A percentile compares a stretch with the other conserved stretches of the same genome.
Evolutionary conservation across 257 asterid species (phyloP).

Genomic region (Solanum ossicruentum): DNA sequence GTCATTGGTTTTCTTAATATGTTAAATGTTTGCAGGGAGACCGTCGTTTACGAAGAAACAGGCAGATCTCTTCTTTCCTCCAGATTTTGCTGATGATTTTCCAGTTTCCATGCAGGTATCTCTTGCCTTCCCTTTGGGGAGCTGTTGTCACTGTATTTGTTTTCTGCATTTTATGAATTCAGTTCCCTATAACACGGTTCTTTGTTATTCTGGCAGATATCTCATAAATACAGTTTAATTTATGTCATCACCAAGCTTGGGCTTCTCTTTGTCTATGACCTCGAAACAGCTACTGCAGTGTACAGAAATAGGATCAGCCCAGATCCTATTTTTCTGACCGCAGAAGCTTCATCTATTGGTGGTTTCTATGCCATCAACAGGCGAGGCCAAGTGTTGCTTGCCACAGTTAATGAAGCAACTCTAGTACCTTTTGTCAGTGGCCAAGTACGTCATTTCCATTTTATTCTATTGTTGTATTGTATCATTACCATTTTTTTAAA

Average conservation of each 20-base stretch:
- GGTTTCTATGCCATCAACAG: constrained; percentile 96
- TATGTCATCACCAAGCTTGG: constrained; percentile 99
- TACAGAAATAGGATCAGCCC: constrained; percentile 98
- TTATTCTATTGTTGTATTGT: neutral
- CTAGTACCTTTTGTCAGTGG: constrained; percentile 94
- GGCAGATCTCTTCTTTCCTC: constrained; percentile 98
- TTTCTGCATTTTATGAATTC: neutral
- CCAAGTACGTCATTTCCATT: constrained; percentile 46
- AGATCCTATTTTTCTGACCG: constrained; percentile 86
- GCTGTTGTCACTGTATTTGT: neutral
- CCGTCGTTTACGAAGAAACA: constrained; percentile 91
- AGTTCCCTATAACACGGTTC: neutral
- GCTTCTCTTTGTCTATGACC: constrained; percentile 92
- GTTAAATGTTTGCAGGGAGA: constrained; percentile 42
- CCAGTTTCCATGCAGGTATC: constrained; percentile 99
- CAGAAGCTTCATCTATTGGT: constrained; percentile 92
- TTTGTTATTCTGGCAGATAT: constrained; percentile 52
- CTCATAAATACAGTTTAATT: constrained; percentile 81
- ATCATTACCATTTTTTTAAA: neutral
- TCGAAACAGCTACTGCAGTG: constrained; percentile 92
- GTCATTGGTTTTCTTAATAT: neutral
- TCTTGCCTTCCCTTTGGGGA: neutral
- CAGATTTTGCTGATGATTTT: constrained; percentile 92
- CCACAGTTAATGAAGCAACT: constrained; percentile 91
- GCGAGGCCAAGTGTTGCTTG: constrained; percentile 94